Conservation (phyloP, 345 rosid genomes). For the Murraya koenigii region DNA sequence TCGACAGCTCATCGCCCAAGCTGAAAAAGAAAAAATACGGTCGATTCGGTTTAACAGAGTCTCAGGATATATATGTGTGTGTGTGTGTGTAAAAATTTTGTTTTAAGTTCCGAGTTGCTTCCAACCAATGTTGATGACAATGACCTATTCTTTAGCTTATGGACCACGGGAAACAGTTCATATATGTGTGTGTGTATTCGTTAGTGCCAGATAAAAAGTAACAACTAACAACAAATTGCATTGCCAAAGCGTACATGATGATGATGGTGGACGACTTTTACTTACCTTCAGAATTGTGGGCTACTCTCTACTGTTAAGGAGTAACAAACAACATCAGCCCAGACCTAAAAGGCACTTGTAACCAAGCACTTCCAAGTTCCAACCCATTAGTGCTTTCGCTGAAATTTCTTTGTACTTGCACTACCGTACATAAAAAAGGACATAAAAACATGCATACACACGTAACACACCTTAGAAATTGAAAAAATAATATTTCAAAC, state of each 20-base stretch:
- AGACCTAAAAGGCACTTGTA: background rate
- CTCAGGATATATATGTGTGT: too few relatives aligned
- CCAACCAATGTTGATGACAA: background rate
- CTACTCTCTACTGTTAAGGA: conserved; percentile 2
- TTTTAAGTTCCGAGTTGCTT: too few relatives aligned
- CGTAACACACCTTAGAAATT: background rate
- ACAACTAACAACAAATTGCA: background rate
- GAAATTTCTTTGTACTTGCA: conserved; percentile 22
- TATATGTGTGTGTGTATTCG: background rate
- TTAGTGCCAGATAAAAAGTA: background rate
- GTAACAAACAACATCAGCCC: background rate
- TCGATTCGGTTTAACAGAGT: too few relatives aligned
- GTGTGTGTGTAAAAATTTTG: too few relatives aligned
- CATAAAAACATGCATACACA: background rate
- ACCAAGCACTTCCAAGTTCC: background rate
- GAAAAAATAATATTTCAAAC: background rate
- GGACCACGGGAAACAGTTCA: background rate
- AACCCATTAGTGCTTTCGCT: background rate
- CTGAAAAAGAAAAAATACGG: too few relatives aligned
- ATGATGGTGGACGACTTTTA: too few relatives aligned
- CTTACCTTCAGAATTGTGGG: background rate
- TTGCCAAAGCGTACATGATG: background rate
- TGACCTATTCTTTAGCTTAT: background rate
- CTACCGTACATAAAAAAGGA: conserved; percentile 4
- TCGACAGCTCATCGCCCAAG: too few relatives aligned